Percentiles rank a stretch among this genome's conserved stretches.
Evolutionary conservation across 371 early-diverging fungal species (phyloP).

Genomic region (Rhizomucor pusillus): DNA sequence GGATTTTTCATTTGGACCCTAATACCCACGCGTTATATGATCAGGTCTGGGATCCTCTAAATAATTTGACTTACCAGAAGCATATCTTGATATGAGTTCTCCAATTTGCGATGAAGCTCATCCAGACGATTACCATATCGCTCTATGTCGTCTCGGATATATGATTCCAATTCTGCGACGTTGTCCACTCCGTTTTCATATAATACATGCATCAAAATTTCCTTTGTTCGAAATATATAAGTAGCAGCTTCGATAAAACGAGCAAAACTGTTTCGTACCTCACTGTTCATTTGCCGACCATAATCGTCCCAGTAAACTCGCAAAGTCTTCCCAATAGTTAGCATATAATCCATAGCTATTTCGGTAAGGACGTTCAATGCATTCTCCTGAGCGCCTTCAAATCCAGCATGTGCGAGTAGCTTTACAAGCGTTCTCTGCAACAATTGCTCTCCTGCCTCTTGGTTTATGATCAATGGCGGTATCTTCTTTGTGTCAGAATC

Average conservation of each 20-base stretch:
- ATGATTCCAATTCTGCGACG: slow-evolving; percentile 67
- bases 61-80: slow-evolving; percentile 27
- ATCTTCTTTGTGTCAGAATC: slow-evolving; percentile 9
- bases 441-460: slow-evolving; percentile 55
- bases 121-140: slow-evolving; percentile 66
- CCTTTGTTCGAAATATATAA: slow-evolving; percentile 34
- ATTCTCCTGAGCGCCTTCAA: slow-evolving; percentile 69
- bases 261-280: slow-evolving; percentile 61
- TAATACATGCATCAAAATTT: slow-evolving; percentile 81
- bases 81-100: slow-evolving; percentile 62
- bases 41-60: neutral
- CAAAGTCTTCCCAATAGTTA: slow-evolving; percentile 81
- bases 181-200: slow-evolving; percentile 77
- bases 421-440: slow-evolving; percentile 62
- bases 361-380: slow-evolving; percentile 80
- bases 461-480: slow-evolving; percentile 54
- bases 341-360: slow-evolving; percentile 71
- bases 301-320: slow-evolving; percentile 78
- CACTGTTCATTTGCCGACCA: slow-evolving; percentile 66
- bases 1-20: slow-evolving; percentile 36
- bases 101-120: slow-evolving; percentile 73
- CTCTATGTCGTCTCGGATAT: slow-evolving; percentile 75
- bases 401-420: slow-evolving; percentile 84
- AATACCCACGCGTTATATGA: neutral
- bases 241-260: neutral